Percentiles rank a stretch among this genome's conserved stretches.
Evolutionary conservation across 2,329 filamentous ascomycete genomes (phyloP).

Genomic region (Calonectria pseudoturangicola): DNA sequence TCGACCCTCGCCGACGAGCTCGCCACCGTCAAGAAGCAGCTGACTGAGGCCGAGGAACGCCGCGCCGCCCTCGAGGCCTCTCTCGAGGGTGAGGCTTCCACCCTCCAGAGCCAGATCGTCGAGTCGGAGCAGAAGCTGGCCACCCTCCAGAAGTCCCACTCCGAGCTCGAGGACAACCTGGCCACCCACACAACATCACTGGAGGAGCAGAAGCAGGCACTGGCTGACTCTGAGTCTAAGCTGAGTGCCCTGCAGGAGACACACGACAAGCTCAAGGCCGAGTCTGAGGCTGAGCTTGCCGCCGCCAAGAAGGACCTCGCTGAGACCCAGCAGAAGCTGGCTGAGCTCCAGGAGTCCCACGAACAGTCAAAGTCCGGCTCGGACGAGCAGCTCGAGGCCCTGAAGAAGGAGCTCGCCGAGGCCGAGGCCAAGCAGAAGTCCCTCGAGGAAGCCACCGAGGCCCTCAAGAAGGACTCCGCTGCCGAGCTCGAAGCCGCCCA

Average conservation of each 20-base stretch:
- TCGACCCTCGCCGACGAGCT: constrained; percentile 59
- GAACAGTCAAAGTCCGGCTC: constrained; percentile 51
- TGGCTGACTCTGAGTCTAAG: constrained; percentile 55
- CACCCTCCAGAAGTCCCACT: constrained; percentile 55
- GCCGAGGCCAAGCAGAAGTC: constrained; percentile 57
- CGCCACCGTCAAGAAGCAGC: constrained; percentile 57
- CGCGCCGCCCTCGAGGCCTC: constrained; percentile 58
- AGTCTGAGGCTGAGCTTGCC: constrained; percentile 54
- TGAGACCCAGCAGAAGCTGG: constrained; percentile 47
- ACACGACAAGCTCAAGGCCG: constrained; percentile 54
- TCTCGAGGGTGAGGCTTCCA: constrained; percentile 56
- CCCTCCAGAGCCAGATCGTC: constrained; percentile 60
- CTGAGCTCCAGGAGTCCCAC: constrained; percentile 48
- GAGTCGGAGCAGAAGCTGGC: constrained; percentile 58
- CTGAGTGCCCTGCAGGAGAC: constrained; percentile 51
- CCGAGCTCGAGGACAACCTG: constrained; percentile 58
- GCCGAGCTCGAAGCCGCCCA: constrained; percentile 56
- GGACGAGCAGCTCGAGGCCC: constrained; percentile 42
- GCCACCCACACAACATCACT: constrained; percentile 54
- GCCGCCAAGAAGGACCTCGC: constrained; percentile 55
- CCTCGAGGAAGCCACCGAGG: constrained; percentile 53
- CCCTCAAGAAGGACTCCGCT: constrained; percentile 57
- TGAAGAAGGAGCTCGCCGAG: constrained; percentile 50
- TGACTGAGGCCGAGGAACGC: constrained; percentile 60
- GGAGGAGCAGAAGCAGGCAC: constrained; percentile 54